Conservation (phyloP, 2,329 filamentous ascomycete species). For the Didymella glomerata region DNA sequence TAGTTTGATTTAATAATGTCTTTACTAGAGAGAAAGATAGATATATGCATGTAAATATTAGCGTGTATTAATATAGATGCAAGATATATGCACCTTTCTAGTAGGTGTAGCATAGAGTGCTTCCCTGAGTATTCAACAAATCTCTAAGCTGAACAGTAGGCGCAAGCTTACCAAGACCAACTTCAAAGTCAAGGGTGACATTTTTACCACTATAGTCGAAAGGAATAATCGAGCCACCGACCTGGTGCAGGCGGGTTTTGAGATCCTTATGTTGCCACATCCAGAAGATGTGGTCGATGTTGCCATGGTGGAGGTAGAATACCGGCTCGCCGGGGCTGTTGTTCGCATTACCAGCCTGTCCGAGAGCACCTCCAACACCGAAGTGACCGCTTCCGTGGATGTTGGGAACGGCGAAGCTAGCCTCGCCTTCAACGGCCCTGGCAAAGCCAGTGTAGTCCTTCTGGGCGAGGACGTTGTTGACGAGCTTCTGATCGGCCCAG, state of each 20-base stretch:
- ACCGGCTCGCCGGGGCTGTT: conserved; percentile 49
- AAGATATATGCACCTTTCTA: conserved; percentile 19
- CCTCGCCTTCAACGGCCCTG: conserved; percentile 30
- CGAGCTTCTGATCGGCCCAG: conserved; percentile 31
- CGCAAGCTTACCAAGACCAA: conserved; percentile 44
- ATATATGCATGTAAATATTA: conserved; percentile 2
- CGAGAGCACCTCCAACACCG: conserved; percentile 47
- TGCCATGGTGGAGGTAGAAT: conserved; percentile 53
- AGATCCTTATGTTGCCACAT: conserved; percentile 42
- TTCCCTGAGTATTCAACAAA: conserved; percentile 39
- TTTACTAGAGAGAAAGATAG: not conserved
- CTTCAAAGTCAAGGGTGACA: conserved; percentile 45
- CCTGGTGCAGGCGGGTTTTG: conserved; percentile 41
- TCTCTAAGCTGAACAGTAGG: conserved; percentile 38
- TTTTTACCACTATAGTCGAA: conserved; percentile 37
- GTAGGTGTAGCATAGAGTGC: conserved; percentile 36
- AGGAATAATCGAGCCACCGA: conserved; percentile 47
- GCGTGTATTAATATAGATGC: conserved; percentile 4
- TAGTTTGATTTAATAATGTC: not conserved
- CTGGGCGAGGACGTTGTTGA: conserved; percentile 35
- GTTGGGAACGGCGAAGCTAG: conserved; percentile 38
- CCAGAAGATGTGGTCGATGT: conserved; percentile 50
- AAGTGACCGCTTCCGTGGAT: conserved; percentile 51
- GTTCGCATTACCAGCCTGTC: conserved; percentile 44
- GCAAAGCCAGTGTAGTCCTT: conserved; percentile 42